A percentile compares a stretch with the other conserved stretches of the same genome.
These are phyloP conservation scores for Plasmodium sp. DNA, from an alignment of 169 alveolate species.

Conservation along the genomic window DNA sequence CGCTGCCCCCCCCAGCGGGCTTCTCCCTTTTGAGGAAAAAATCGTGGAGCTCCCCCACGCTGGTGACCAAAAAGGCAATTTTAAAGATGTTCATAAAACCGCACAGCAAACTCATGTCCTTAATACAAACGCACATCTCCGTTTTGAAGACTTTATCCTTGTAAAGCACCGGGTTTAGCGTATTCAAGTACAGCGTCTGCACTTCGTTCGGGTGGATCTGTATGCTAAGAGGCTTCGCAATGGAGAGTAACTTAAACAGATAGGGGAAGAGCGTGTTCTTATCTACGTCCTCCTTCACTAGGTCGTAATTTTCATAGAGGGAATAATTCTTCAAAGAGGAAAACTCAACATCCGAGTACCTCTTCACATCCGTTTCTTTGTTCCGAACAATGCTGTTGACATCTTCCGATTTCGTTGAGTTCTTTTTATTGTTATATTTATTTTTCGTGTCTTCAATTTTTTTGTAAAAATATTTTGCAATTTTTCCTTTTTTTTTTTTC, in stretches of 20 bases:
- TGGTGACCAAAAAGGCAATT: conserved; percentile 37
- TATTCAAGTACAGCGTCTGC: conserved; percentile 46
- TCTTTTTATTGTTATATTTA: background rate
- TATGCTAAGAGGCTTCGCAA: conserved; percentile 81
- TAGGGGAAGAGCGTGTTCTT: conserved; percentile 34
- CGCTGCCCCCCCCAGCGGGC: background rate
- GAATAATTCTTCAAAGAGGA: background rate
- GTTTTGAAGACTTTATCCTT: conserved; percentile 71
- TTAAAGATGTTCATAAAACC: conserved; percentile 43
- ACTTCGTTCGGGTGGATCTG: conserved; percentile 84
- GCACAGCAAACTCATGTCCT: conserved; percentile 48
- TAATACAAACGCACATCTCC: conserved; percentile 67
- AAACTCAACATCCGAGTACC: conserved; percentile 15
- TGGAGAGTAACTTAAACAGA: conserved; percentile 80
- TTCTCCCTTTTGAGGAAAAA: conserved; percentile 5
- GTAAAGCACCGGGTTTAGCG: conserved; percentile 24
- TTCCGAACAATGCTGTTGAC: background rate
- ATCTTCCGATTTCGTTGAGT: conserved; percentile 11
- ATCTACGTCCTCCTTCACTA: background rate
- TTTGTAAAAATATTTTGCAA: background rate
- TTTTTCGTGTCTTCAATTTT: conserved; percentile 9
- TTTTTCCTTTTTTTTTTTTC: conserved; percentile 14
- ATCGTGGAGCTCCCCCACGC: conserved; percentile 20
- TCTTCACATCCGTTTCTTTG: conserved; percentile 8
- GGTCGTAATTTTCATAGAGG: conserved; percentile 5